Base-by-base conservation (phyloP, 2,329 filamentous ascomycete genomes). In the Aspergillus sp. region DNA sequence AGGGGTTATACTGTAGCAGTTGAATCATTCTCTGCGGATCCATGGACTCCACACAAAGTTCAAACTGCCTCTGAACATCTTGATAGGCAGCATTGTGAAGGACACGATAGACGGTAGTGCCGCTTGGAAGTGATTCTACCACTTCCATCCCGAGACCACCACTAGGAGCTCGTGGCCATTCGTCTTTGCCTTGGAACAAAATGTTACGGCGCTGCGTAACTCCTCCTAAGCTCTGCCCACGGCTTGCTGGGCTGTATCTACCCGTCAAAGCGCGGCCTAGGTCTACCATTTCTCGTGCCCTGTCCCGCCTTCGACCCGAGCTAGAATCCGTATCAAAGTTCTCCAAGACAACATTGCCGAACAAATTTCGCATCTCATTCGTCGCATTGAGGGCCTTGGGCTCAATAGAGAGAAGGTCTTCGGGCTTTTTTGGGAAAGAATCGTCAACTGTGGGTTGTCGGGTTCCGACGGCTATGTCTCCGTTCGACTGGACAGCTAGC, bases 341-440 rank as follows among this genome's bases (percentile, higher is more conserved):
- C 68, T 89, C 86, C 11, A 89, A 71, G 23, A 87, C 87, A 28
- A 87, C 84, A 64, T 84, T 85, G 4, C 89, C 89, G 73, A 91
- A 92, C 0, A 92, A 79, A 66, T 84, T 86, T 60, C 87, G 89
- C 92, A 99, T 97, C 80, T 99, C 95, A 71, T 97, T 96, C 41
- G 89, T 83, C 7, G 91, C 91, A 73, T 94, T 93, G 11, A 99
- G 84, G 68, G 93, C 87, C 67, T 91, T 85, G 0, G 89, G 86
- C 68, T 90, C 88, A 55, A 91, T 80, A 3, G 83, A 79, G 0
- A 91, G 79, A 13, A 90, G 76, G 22, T 82, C 79, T 76, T 74
- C 85, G 64, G 81, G 82, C 53, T 68, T 71, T 60, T 71, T 76
- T 7, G 74, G 64, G 56, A 76, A 78, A 7, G 60, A 63, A 19